phyloP scores from a whole-genome alignment of 306 rosid genomes.

The Castanea sativa region DNA sequence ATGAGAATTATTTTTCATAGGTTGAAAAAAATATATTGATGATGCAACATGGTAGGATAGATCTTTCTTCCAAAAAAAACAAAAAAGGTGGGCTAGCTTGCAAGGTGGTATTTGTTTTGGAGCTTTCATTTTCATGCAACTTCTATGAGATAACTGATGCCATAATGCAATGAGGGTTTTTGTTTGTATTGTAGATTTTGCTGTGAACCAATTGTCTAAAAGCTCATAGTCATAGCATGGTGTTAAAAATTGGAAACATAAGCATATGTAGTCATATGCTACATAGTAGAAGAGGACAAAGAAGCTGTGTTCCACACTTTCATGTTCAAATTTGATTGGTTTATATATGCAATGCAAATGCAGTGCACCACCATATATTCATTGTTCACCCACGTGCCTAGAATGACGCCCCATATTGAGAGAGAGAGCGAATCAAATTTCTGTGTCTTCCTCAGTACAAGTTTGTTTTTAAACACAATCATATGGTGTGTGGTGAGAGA shows the following conservation, averaged over 20 bases:
- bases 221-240: background rate
- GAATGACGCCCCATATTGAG: background rate
- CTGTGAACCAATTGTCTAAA: background rate
- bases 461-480: background rate
- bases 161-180: background rate
- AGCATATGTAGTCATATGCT: constrained; percentile 24
- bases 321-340: background rate
- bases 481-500: background rate
- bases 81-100: background rate
- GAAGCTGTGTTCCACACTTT: background rate
- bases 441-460: background rate
- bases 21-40: background rate
- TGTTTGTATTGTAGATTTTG: background rate
- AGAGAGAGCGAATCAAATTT: background rate
- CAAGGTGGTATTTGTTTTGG: background rate
- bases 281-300: background rate
- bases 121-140: background rate
- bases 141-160: background rate
- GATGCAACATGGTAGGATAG: background rate
- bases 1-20: background rate
- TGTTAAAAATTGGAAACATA: constrained; percentile 16
- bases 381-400: constrained; percentile 31
- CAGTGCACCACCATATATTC: constrained; percentile 15
- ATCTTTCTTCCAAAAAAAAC: background rate
- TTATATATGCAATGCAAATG: too few relatives aligned